Percentiles rank a stretch among this genome's conserved stretches.
These are phyloP conservation scores for Trichosporon inkin DNA, from an alignment of 1,284 basidiomycete species.

Conservation along the genomic window DNA sequence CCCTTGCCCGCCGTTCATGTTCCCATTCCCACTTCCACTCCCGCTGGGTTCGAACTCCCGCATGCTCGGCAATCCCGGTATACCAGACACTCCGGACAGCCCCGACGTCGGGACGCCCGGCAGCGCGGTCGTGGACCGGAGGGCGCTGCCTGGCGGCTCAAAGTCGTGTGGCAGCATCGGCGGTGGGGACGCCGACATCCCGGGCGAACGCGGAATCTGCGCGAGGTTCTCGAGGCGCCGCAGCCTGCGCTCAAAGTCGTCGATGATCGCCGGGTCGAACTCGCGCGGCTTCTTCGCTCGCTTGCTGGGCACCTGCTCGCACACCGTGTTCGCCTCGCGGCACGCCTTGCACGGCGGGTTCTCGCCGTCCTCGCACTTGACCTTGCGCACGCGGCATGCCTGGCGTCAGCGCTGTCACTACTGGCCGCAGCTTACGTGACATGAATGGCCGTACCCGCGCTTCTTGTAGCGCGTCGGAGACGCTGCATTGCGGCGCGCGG, in stretches of 20 bases:
- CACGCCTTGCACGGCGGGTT: constrained; percentile 27
- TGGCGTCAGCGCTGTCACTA: neutral
- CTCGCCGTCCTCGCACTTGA: constrained; percentile 26
- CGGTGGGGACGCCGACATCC: neutral
- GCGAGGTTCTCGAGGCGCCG: constrained; percentile 19
- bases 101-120: neutral
- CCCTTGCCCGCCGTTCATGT: neutral
- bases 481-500: neutral
- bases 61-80: neutral
- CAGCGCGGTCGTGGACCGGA: neutral
- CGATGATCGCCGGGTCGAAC: neutral
- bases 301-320: constrained; percentile 22
- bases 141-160: constrained; percentile 13
- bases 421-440: constrained; percentile 15
- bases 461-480: constrained; percentile 22
- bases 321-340: constrained; percentile 21
- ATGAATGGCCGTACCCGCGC: constrained; percentile 25
- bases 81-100: neutral
- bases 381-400: constrained; percentile 28
- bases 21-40: neutral
- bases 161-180: neutral
- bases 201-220: neutral
- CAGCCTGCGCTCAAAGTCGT: constrained; percentile 20
- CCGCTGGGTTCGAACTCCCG: neutral
- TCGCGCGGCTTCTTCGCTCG: constrained; percentile 9